Evolutionary conservation across 345 rosid genomes (phyloP), one percentile per base, ranked within the genome.

Genomic region (Pugionium dolabratum): DNA sequence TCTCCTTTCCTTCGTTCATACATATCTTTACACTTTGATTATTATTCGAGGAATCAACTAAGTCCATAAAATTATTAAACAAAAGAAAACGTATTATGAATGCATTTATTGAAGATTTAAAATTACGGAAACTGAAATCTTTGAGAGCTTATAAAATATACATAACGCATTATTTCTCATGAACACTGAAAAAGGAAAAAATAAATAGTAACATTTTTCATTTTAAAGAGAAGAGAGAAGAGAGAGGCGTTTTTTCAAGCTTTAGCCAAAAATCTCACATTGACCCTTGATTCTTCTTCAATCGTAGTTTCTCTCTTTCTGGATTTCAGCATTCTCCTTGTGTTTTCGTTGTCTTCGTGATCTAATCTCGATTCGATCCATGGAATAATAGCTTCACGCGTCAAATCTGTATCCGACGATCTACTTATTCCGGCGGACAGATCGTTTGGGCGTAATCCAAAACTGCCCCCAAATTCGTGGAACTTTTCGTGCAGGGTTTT

Each of bases 1-100:
- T 18, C 18, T 53, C 34, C 55, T 53, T 70, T 70, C 55, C 69
- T 62, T 55, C 2, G 58, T 71, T 71, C 69, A 71, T 42, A 71
- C 73, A 18, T 18, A 18, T 18, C 18, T 18, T 18, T 18, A 18
- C 18, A 18, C 18, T 18, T 18, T 18, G 18, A 18, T 62, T 54
- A 40, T 48, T 46, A 46, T 54, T 54, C 3, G 50, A 62, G 56
- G 39, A 45, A 70, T 37, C 54, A 69, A 41, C 36, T 48, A 51
- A 43, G 4, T 42, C 54, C 32, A 26, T 18, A 1, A 18, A 25
- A 11, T 3, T 1, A 9, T 7, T 6, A 10, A 18, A 18, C 18
- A 18, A 18, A 5, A 5, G 5, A 11, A n/a, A 59, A 59, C 30
- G 9, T 29, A 11, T 18, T 69, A 34, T 18, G 52, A 48, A 64